phyloP scores from a whole-genome alignment of 2,329 filamentous ascomycete species.

The Calonectria hawksworthii region DNA sequence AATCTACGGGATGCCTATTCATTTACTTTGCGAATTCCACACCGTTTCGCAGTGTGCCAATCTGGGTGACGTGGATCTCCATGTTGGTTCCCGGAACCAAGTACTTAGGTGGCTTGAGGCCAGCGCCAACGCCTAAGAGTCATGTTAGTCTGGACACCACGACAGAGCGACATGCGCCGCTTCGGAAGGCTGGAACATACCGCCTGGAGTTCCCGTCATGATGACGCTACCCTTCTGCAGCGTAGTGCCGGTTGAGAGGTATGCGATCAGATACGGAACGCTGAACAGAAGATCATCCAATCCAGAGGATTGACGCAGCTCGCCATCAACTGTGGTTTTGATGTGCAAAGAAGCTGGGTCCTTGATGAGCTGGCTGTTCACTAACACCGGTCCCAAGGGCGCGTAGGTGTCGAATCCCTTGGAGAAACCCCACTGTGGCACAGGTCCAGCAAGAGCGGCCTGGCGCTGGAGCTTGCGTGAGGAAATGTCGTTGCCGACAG shows the following conservation, averaged over 20 bases:
- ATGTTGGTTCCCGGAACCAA: constrained; percentile 55
- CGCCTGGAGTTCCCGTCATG: constrained; percentile 56
- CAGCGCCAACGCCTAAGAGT: constrained; percentile 55
- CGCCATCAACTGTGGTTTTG: constrained; percentile 58
- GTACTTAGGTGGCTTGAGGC: constrained; percentile 56
- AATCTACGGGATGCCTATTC: neutral
- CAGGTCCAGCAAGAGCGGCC: constrained; percentile 54
- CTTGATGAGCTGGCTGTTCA: constrained; percentile 37
- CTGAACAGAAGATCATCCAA: constrained; percentile 61
- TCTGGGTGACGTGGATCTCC: constrained; percentile 55
- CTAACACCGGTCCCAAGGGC: constrained; percentile 61
- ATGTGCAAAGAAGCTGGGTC: constrained; percentile 59
- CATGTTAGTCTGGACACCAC: neutral
- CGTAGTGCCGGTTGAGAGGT: constrained; percentile 54
- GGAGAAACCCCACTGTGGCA: constrained; percentile 46
- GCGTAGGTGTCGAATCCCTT: constrained; percentile 65
- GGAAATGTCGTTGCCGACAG: constrained; percentile 67
- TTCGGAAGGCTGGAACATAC: constrained; percentile 7
- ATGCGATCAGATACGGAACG: constrained; percentile 53
- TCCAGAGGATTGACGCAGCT: constrained; percentile 58
- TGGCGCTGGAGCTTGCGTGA: constrained; percentile 66
- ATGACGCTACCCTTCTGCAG: constrained; percentile 60
- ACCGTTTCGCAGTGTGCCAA: constrained; percentile 57
- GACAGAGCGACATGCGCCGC: neutral
- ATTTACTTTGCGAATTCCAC: constrained; percentile 36